Evolutionary conservation across 2,329 filamentous ascomycete species (phyloP), one percentile per base, ranked within the genome.

Genomic region (Hymenoscyphus fraxineus): DNA sequence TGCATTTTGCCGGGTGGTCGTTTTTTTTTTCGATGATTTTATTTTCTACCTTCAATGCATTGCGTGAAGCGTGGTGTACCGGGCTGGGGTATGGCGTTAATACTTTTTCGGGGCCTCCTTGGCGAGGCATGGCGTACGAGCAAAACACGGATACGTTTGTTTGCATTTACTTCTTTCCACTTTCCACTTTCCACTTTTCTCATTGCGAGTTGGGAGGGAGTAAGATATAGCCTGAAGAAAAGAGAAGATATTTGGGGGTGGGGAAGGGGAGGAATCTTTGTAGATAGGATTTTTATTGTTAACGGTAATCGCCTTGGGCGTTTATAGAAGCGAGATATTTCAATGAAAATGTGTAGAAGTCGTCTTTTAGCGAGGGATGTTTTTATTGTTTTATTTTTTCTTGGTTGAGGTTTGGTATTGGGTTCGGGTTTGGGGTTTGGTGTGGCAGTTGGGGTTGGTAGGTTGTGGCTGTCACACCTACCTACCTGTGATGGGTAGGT

Each of bases 11-110:
- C 10, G 19, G 44, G 44, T 22, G n/a, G 19, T n/a, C n/a, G n/a
- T n/a, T n/a, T n/a, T 22, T 51, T 12, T 51, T 10, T 51, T 51
- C 44, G 44, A 51, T 57, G 54, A 35, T 57, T 57, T 56, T 57
- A 32, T 57, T 57, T 51, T 51, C 44, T 51, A 19, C n/a, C 44
- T 51, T 57, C 15, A 27, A 38, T 32, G 54, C 54, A 57, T 57
- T 27, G 54, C 54, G 54, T 27, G 16, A 38, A 57, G 54, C 54
- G 31, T 38, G 54, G 54, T 32, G 54, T 57, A 57, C 35, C 54
- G 54, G 54, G 32, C 54, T 57, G 54, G 54, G 44, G 31, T 19
- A 35, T 27, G 54, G 54, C 54, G 54, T 38, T 32, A 13, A 57
- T 57, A 35, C 16, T 22, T n/a, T 51, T 12, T 51, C 44, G 44